Percentiles rank a stretch among this genome's conserved stretches.
Conservation (phyloP, 768 basidiomycete species). For the Chlorophyllum brunneum region DNA sequence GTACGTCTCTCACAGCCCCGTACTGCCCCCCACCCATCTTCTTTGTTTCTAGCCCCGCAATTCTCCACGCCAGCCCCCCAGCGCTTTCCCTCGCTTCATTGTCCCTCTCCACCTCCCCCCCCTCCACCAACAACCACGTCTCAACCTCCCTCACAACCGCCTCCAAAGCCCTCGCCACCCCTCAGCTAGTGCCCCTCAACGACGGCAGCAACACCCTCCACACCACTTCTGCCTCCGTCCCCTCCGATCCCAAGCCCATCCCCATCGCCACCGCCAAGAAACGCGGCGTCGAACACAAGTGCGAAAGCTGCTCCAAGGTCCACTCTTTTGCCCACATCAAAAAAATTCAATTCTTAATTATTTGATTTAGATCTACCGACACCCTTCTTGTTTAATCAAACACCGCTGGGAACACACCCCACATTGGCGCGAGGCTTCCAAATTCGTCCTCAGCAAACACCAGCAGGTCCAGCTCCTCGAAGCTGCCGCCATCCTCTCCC, state of each 20-base stretch:
- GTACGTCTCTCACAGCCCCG: constrained; percentile 41
- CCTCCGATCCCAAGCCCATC: constrained; percentile 32
- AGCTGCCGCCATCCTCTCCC: constrained; percentile 94
- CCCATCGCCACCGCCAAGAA: constrained; percentile 52
- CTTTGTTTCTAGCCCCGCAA: constrained; percentile 26
- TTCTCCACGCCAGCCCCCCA: constrained; percentile 28
- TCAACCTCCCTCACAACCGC: constrained; percentile 23
- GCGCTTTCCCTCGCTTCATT: constrained; percentile 43
- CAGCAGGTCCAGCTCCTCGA: constrained; percentile 96
- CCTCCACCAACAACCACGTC: constrained; percentile 21
- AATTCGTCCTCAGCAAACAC: constrained; percentile 90
- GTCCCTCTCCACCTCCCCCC: constrained; percentile 39
- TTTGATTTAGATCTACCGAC: constrained; percentile 66
- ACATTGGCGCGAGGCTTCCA: constrained; percentile 91
- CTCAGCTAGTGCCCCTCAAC: constrained; percentile 16
- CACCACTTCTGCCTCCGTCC: constrained; percentile 9
- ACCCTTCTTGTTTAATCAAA: constrained; percentile 93
- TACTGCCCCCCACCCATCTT: constrained; percentile 9
- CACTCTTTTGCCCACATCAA: constrained; percentile 1
- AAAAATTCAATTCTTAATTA: neutral
- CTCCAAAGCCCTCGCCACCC: constrained; percentile 22
- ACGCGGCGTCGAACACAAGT: constrained; percentile 82
- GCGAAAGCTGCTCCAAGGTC: constrained; percentile 95
- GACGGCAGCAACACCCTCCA: constrained; percentile 23
- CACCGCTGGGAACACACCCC: constrained; percentile 98